Base-by-base conservation (phyloP, 345 rosid genomes). In the Acer campestre region DNA sequence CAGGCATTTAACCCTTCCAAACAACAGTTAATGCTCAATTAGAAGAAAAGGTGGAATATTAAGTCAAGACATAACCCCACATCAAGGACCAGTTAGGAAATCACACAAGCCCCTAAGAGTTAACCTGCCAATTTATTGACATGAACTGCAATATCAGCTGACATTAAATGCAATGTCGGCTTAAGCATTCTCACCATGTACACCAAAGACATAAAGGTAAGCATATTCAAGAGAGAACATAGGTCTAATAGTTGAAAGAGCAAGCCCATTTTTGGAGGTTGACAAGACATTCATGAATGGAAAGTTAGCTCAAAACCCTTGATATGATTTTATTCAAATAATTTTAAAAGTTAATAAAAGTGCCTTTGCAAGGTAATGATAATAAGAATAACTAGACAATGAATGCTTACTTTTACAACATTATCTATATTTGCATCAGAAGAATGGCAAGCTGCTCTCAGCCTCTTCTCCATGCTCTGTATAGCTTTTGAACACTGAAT, bases 381-480 rank as follows among this genome's bases (percentile, higher is more conserved):
- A 63, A 69, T 7, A 46, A 72, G 23, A 74, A 4, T 44, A 40
- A 42, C 25, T 61, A 49, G 29, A 58, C 38, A 51, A 77, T 74
- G 55, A 76, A 29, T 42, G 48, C 84, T 73, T 79, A 94, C 99
- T 93, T 93, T 91, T 56, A 93, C 89, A 78, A 91, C 86, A 75
- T 83, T 90, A 76, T 94, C 98, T 76, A 93, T 79, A 83, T 78
- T 92, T 56, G 94, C 94, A 86, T 89, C 89, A 73, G 95, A 85
- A 80, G 95, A 85, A 85, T 94, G 93, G 79, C 99, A 97, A 78
- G 98, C 98, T 83, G 96, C 87, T 82, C 98, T 88, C 77, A 97
- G 86, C 78, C 89, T 91, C 89, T 86, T 91, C 82, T 92, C 99
- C 99, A 97, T 94, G 63, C 88, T 89, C 79, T 90, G 99, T 42